These are phyloP conservation scores for Lactifluus rugatus DNA, from an alignment of 768 basidiomycete species.

Conservation along the genomic window DNA sequence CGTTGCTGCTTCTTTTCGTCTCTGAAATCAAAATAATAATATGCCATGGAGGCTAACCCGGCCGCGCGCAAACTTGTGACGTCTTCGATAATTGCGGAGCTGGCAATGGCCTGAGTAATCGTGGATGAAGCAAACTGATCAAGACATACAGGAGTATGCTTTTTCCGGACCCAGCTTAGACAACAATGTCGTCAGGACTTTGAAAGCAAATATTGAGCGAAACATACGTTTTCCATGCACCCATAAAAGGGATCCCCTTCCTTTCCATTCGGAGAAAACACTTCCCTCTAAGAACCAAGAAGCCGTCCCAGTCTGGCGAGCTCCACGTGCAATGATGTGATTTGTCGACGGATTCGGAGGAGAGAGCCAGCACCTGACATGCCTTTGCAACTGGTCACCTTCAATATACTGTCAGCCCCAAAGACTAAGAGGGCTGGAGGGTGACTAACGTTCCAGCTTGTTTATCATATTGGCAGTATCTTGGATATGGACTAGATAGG, in stretches of 20 bases:
- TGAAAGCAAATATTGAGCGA: too few relatives aligned
- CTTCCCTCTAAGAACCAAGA: background rate
- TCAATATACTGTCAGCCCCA: background rate
- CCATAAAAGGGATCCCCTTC: background rate
- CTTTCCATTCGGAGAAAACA: background rate
- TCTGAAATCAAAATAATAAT: conserved; percentile 1
- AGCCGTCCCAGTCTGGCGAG: background rate
- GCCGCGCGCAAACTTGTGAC: background rate
- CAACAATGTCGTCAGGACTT: background rate
- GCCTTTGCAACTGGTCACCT: conserved; percentile 1
- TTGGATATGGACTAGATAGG: background rate
- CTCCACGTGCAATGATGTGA: background rate
- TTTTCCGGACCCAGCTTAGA: conserved; percentile 1
- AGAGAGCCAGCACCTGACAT: background rate
- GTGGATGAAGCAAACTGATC: background rate
- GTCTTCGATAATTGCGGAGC: background rate
- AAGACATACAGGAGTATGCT: background rate
- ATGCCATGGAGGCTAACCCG: background rate
- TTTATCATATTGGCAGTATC: background rate
- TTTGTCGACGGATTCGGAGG: conserved; percentile 2
- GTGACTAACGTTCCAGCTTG: conserved; percentile 3
- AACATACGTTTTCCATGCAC: conserved; percentile 8
- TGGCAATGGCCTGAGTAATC: background rate
- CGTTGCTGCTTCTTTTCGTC: background rate
- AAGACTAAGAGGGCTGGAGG: rapidly evolving